These are phyloP conservation scores for Fusarium cicatricum DNA, from an alignment of 2,329 filamentous ascomycete genomes.

Conservation along the genomic window DNA sequence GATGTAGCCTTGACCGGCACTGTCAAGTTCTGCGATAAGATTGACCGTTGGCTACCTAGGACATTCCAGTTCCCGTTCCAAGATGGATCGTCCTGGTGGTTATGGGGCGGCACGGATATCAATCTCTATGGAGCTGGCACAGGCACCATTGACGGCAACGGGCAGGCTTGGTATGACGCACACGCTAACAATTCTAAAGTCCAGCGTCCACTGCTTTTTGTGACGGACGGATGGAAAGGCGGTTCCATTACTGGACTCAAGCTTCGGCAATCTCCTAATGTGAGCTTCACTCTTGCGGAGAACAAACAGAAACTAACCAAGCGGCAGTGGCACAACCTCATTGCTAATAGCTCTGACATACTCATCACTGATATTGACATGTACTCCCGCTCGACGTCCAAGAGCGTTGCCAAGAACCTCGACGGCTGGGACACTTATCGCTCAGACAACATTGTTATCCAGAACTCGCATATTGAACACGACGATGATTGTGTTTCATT, in stretches of 20 bases:
- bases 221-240: conserved; percentile 66
- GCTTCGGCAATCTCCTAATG: conserved; percentile 61
- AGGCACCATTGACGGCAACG: conserved; percentile 65
- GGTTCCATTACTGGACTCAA: conserved; percentile 66
- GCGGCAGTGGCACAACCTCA: conserved; percentile 56
- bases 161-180: conserved; percentile 70
- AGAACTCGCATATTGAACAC: conserved; percentile 64
- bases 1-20: conserved; percentile 66
- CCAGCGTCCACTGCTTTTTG: conserved; percentile 68
- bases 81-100: conserved; percentile 57
- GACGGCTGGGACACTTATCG: conserved; percentile 72
- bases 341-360: conserved; percentile 70
- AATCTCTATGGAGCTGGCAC: conserved; percentile 67
- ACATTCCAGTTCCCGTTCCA: conserved; percentile 71
- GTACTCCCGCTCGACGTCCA: conserved; percentile 60
- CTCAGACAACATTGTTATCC: conserved; percentile 68
- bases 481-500: conserved; percentile 72
- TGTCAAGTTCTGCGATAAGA: conserved; percentile 70
- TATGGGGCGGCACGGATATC: conserved; percentile 48
- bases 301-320: not conserved
- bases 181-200: conserved; percentile 57
- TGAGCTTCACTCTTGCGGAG: not conserved
- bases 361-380: conserved; percentile 71
- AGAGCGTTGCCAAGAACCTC: conserved; percentile 67
- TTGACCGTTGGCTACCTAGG: conserved; percentile 70